Evolutionary conservation across 2,329 filamentous ascomycete species (phyloP).

Genomic region (Chrysoporthe cubensis): DNA sequence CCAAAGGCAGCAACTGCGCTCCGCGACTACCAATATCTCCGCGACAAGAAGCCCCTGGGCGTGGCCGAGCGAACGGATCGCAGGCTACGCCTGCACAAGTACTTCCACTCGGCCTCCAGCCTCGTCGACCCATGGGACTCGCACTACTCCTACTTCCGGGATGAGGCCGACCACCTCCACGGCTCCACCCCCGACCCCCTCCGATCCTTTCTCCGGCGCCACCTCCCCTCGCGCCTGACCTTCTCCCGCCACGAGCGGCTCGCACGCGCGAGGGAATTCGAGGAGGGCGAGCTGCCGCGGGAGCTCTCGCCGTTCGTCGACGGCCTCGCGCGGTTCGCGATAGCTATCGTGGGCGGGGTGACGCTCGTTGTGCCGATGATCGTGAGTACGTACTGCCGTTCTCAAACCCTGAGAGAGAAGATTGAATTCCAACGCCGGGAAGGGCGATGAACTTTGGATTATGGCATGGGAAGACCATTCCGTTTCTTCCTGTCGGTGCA

Average conservation of each 20-base stretch:
- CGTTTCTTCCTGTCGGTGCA: neutral
- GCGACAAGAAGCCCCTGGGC: constrained; percentile 3
- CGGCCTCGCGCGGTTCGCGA: constrained; percentile 23
- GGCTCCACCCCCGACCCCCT: constrained; percentile 4
- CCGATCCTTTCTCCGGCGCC: neutral
- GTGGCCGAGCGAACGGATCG: neutral
- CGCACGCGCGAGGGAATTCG: neutral
- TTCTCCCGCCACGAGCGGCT: constrained; percentile 11
- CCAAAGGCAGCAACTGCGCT: constrained; percentile 9
- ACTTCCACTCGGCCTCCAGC: constrained; percentile 17
- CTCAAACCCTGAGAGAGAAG: too few species aligned
- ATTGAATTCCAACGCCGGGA: too few species aligned
- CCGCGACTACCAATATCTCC: constrained; percentile 18
- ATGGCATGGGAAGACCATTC: neutral
- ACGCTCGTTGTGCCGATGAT: constrained; percentile 30
- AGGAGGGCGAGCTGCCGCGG: constrained; percentile 10
- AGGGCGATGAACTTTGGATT: too few species aligned
- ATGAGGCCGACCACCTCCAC: neutral
- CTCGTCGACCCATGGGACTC: constrained; percentile 23
- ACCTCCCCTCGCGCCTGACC: constrained; percentile 10
- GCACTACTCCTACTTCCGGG: constrained; percentile 22
- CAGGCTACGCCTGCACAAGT: constrained; percentile 23
- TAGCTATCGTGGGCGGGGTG: constrained; percentile 25
- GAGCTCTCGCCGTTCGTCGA: constrained; percentile 26
- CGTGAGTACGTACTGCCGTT: constrained; percentile 13